phyloP scores from a whole-genome alignment of 1,284 basidiomycete genomes.

The Pseudozyma hubeiensis region DNA sequence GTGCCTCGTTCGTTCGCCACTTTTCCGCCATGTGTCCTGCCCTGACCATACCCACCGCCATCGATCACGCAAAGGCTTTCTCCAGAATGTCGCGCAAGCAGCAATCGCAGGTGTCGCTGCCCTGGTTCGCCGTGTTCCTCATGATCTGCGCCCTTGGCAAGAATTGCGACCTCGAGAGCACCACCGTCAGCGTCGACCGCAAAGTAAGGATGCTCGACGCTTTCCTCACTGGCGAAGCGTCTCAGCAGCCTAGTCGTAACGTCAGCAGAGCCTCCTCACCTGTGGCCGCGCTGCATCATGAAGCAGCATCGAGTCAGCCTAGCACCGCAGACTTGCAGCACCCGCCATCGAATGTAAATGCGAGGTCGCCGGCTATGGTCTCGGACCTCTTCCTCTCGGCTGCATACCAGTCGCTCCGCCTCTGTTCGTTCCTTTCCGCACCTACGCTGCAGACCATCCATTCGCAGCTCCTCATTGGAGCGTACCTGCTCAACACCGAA shows the following conservation, averaged over 20 bases:
- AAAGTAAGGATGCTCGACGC: slow-evolving; percentile 40
- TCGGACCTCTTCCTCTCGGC: slow-evolving; percentile 48
- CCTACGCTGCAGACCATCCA: slow-evolving; percentile 50
- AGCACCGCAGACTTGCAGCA: background rate
- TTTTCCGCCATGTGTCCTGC: slow-evolving; percentile 40
- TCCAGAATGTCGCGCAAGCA: slow-evolving; percentile 35
- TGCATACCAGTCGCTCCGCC: slow-evolving; percentile 43
- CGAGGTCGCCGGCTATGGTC: slow-evolving; percentile 34
- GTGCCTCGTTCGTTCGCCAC: slow-evolving; percentile 35
- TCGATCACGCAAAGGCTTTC: slow-evolving; percentile 35
- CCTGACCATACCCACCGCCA: slow-evolving; percentile 28
- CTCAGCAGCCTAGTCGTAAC: slow-evolving; percentile 24
- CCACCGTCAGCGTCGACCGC: slow-evolving; percentile 28
- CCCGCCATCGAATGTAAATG: background rate
- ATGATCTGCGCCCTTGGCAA: slow-evolving; percentile 50
- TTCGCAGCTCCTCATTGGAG: slow-evolving; percentile 48
- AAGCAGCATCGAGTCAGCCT: background rate
- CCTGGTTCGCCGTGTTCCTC: slow-evolving; percentile 40
- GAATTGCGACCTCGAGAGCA: slow-evolving; percentile 44
- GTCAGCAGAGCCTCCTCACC: slow-evolving; percentile 28
- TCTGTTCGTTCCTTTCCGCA: slow-evolving; percentile 44
- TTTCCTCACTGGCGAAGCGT: slow-evolving; percentile 29
- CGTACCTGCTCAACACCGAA: slow-evolving; percentile 48
- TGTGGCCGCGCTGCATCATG: background rate
- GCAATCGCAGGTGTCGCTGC: slow-evolving; percentile 27